phyloP scores from a whole-genome alignment of 2,329 filamentous ascomycete species.

The Xylariomycetidae sp. region DNA sequence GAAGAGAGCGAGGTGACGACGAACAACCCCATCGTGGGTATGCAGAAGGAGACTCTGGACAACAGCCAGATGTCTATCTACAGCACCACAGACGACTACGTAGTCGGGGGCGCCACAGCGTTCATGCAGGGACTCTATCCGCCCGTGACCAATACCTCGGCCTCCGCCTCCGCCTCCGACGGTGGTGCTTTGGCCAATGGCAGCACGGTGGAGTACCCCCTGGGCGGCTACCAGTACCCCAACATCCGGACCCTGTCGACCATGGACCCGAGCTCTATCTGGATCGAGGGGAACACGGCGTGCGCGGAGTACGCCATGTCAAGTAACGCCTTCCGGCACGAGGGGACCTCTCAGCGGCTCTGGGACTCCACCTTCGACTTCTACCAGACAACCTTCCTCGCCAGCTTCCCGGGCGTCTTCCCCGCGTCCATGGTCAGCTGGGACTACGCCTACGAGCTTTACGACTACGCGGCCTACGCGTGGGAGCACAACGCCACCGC shows the following conservation, averaged over 20 bases:
- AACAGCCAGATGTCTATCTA: slow-evolving; percentile 41
- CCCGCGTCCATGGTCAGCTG: slow-evolving; percentile 32
- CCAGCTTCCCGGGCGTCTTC: slow-evolving; percentile 35
- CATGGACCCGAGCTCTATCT: slow-evolving; percentile 39
- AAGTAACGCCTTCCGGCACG: slow-evolving; percentile 6
- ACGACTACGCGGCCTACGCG: slow-evolving; percentile 52
- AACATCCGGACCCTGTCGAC: slow-evolving; percentile 52
- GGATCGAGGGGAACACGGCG: slow-evolving; percentile 23
- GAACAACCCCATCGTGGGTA: slow-evolving; percentile 35
- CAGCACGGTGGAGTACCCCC: slow-evolving; percentile 56
- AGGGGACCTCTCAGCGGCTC: slow-evolving; percentile 6
- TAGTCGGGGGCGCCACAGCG: slow-evolving; percentile 66
- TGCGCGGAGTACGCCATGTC: slow-evolving; percentile 15
- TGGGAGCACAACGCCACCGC: slow-evolving; percentile 47
- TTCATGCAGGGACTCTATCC: slow-evolving; percentile 87
- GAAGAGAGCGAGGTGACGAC: slow-evolving; percentile 23
- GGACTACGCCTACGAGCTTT: slow-evolving; percentile 48
- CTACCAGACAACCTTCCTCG: slow-evolving; percentile 38
- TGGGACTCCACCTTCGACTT: slow-evolving; percentile 27
- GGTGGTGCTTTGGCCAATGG: slow-evolving; percentile 50
- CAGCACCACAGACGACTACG: slow-evolving; percentile 36
- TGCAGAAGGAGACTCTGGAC: slow-evolving; percentile 41
- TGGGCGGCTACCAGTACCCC: slow-evolving; percentile 79
- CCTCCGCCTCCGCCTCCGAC: slow-evolving; percentile 30
- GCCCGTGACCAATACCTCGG: slow-evolving; percentile 44